Base-by-base conservation (phyloP, 2,329 filamentous ascomycete genomes). In the Calonectria fujianensis region DNA sequence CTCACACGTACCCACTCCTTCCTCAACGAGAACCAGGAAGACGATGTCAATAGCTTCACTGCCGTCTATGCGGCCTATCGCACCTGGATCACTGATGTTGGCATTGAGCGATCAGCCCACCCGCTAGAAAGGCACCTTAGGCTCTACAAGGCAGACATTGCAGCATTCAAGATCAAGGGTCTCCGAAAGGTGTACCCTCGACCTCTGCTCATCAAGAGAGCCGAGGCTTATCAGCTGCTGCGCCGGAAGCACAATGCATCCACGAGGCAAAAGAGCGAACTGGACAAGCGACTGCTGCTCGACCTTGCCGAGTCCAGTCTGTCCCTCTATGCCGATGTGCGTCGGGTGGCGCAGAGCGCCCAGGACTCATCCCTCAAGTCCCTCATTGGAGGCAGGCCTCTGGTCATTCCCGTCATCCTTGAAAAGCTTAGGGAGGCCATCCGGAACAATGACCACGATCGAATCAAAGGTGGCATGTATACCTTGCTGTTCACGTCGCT, bases 61-160 rank as follows among this genome's bases (percentile, higher is more conserved):
- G 93, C 96, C 0, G 86, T 99, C 2, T 99, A 98, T 85, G 94
- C 94, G 29, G 95, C 96, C 1, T 99, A 98, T 84, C 91, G 95
- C 54, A 97, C 95, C 11, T 99, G 96, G 96, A 98, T 99, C 81
- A 96, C 98, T 1, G 97, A 99, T 81, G 96, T 99, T 51, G 97
- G 97, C 24, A 97, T 98, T 74, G 97, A 99, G 85, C 91, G 96
- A 74, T 98, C 96, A 24, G 96, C 97, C 0, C 97, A 98, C 83
- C 95, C 97, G 2, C 88, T 98, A 13, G 97, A 99, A 83, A 91
- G 97, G 27, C 93, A 98, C 18, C 92, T 94, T 6, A 92, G 96
- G 69, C 90, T 99, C 1, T 94, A 98, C 82, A 93, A 93, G 80
- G 93, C 95, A 8, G 97, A 99, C 81, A 94, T 96, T 74, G 92